These are phyloP conservation scores for Penicillium paradoxum DNA, from an alignment of 495 filamentous ascomycete genomes.

Conservation along the genomic window DNA sequence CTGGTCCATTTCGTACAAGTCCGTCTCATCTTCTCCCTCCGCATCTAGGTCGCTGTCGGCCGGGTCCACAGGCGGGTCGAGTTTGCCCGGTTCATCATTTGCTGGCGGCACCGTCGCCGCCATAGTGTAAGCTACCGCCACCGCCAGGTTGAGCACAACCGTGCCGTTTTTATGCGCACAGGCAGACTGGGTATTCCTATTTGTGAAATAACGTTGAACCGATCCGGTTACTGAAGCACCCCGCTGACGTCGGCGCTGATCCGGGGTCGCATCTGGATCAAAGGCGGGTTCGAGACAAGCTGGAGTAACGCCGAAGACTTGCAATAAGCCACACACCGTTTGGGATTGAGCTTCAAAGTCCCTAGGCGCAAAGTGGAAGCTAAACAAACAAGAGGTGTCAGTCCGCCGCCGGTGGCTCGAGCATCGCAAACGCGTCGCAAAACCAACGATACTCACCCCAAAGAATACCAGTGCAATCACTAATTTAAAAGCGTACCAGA, in stretches of 20 bases:
- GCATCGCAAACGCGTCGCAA: slow-evolving; percentile 23
- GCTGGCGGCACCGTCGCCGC: slow-evolving; percentile 45
- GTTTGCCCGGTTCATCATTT: slow-evolving; percentile 35
- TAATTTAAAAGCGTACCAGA: slow-evolving; percentile 21
- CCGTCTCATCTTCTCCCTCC: slow-evolving; percentile 48
- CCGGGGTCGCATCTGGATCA: slow-evolving; percentile 26
- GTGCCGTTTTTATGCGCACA: slow-evolving; percentile 5
- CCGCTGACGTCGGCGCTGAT: slow-evolving; percentile 29
- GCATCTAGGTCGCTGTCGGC: slow-evolving; percentile 51
- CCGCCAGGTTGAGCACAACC: slow-evolving; percentile 40
- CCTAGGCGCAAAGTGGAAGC: slow-evolving; percentile 16
- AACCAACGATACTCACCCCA: slow-evolving; percentile 21
- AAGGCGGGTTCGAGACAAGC: not conserved
- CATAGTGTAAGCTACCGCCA: slow-evolving; percentile 42
- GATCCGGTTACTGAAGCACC: slow-evolving; percentile 25
- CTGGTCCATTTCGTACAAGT: slow-evolving; percentile 45
- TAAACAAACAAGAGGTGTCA: slow-evolving; percentile 18
- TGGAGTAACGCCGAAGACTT: not conserved
- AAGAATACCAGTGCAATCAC: slow-evolving; percentile 12
- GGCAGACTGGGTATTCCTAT: slow-evolving; percentile 7
- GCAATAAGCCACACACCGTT: not conserved
- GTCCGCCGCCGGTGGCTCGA: slow-evolving; percentile 13
- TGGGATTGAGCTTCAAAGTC: not conserved
- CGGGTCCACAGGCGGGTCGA: slow-evolving; percentile 31
- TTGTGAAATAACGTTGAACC: slow-evolving; percentile 8